These are phyloP conservation scores for Glebionis coronaria DNA, from an alignment of 129 eudicot species.

Conservation along the genomic window DNA sequence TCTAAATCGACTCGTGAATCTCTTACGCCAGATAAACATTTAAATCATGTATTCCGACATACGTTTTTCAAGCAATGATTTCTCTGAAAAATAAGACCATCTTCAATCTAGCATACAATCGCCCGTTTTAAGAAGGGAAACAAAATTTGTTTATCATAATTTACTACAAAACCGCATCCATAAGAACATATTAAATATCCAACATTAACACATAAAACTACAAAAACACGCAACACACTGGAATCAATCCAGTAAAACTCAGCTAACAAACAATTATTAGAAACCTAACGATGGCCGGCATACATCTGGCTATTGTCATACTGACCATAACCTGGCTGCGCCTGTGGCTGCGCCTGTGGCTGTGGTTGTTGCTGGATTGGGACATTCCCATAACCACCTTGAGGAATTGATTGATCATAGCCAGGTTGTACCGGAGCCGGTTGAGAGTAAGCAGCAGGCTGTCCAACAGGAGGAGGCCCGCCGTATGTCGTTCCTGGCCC, in stretches of 20 bases:
- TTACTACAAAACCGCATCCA: not conserved
- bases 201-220: not conserved
- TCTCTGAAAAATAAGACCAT: not conserved
- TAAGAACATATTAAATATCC: not conserved
- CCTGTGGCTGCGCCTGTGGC: slow-evolving; percentile 39
- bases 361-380: slow-evolving; percentile 26
- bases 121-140: not conserved
- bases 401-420: slow-evolving; percentile 50
- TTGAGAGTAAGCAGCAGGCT: slow-evolving; percentile 49
- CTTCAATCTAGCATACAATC: not conserved
- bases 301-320: slow-evolving; percentile 75
- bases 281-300: slow-evolving; percentile 54
- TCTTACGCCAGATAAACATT: no score
- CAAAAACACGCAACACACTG: not conserved
- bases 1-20: no score
- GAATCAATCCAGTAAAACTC: not conserved
- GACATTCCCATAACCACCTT: slow-evolving; percentile 6
- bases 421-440: slow-evolving; percentile 45
- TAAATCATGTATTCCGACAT: no score
- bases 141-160: slow-evolving; percentile 1
- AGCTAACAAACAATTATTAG: not conserved
- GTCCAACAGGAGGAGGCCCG: slow-evolving; percentile 44
- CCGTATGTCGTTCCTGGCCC: slow-evolving; percentile 41
- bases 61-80: not conserved
- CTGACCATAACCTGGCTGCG: slow-evolving; percentile 63